These are phyloP conservation scores for Penicillium frequentans DNA, from an alignment of 2,329 filamentous ascomycete species.

Conservation along the genomic window DNA sequence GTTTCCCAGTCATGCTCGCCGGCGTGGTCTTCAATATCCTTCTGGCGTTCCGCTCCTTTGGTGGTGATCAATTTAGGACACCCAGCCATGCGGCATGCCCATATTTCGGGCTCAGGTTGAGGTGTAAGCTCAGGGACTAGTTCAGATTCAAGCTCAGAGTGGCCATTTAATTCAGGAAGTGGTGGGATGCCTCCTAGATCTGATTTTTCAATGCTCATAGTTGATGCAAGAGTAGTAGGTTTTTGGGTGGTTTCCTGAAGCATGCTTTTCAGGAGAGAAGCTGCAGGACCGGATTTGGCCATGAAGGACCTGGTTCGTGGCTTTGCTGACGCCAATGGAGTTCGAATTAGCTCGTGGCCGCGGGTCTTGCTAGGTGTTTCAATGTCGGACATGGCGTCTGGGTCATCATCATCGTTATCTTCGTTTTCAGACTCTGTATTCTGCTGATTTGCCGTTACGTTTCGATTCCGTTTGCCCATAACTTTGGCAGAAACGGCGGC, in stretches of 20 bases:
- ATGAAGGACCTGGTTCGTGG: slow-evolving; percentile 12
- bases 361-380: slow-evolving; percentile 25
- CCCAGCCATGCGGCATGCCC: slow-evolving; percentile 23
- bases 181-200: slow-evolving; percentile 4
- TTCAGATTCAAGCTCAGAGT: background rate
- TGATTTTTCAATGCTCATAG: background rate
- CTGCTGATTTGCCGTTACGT: slow-evolving; percentile 23
- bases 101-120: slow-evolving; percentile 12
- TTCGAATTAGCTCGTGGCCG: slow-evolving; percentile 25
- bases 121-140: background rate
- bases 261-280: slow-evolving; percentile 20
- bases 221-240: slow-evolving; percentile 1
- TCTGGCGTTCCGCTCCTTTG: slow-evolving; percentile 17
- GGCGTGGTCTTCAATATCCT: slow-evolving; percentile 22
- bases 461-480: slow-evolving; percentile 43
- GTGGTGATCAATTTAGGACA: slow-evolving; percentile 17
- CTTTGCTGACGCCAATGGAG: slow-evolving; percentile 20
- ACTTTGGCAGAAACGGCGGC: slow-evolving; percentile 40
- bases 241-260: slow-evolving; percentile 14
- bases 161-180: background rate
- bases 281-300: slow-evolving; percentile 8
- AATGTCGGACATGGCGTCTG: slow-evolving; percentile 16
- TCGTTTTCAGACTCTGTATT: slow-evolving; percentile 38
- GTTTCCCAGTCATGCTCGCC: slow-evolving; percentile 25
- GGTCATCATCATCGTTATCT: slow-evolving; percentile 18